These are phyloP conservation scores for Suillus placidus DNA, from an alignment of 768 basidiomycete genomes.

Conservation along the genomic window DNA sequence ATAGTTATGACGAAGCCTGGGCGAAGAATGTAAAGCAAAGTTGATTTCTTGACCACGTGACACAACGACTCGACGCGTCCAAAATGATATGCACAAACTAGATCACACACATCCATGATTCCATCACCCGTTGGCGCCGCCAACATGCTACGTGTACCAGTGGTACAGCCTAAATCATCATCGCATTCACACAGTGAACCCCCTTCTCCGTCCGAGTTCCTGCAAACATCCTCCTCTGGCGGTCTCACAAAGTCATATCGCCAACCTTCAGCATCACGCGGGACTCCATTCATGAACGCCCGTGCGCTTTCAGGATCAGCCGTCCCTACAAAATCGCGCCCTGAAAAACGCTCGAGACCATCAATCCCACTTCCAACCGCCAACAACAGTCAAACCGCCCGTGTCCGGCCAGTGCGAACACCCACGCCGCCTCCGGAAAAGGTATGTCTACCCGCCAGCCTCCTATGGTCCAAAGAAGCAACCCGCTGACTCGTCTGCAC, in stretches of 20 bases:
- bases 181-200: neutral
- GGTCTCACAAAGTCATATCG: neutral
- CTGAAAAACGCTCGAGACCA: neutral
- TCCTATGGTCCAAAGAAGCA: neutral
- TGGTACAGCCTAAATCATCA: neutral
- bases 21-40: neutral
- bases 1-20: too few species aligned
- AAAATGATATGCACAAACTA: neutral
- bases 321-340: neutral
- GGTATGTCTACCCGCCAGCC: constrained; percentile 3
- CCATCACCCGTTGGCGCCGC: neutral
- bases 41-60: constrained; percentile 34
- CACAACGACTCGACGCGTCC: constrained; percentile 10
- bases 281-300: neutral
- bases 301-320: neutral
- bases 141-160: constrained; percentile 2
- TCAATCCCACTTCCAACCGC: neutral
- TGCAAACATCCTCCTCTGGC: neutral
- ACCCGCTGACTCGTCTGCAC: neutral
- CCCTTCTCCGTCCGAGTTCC: neutral
- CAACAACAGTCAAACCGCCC: neutral
- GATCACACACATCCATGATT: neutral
- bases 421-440: neutral
- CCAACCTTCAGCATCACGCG: constrained; percentile 3
- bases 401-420: neutral